Percentiles rank a stretch among this genome's conserved stretches.
Evolutionary conservation across 345 rosid genomes (phyloP).

Genomic region (Hevea brasiliensis): DNA sequence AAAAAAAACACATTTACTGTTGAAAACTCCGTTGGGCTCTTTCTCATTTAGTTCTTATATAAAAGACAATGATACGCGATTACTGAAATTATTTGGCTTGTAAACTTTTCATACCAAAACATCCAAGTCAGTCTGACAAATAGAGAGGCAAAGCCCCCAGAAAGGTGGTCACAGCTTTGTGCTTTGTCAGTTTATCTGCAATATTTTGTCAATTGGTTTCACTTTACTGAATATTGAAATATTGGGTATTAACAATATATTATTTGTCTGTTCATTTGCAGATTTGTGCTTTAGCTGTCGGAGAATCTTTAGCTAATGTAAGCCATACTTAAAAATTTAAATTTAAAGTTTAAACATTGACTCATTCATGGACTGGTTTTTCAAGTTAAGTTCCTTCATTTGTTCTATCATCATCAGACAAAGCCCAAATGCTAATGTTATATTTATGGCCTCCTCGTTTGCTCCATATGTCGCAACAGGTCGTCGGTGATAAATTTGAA

Average conservation of each 20-base stretch:
- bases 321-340: too few relatives aligned
- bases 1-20: background rate
- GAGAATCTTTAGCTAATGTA: conserved; percentile 89
- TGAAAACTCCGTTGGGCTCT: background rate
- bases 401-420: background rate
- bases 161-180: conserved; percentile 2
- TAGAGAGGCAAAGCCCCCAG: background rate
- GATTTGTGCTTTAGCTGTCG: conserved; percentile 82
- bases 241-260: background rate
- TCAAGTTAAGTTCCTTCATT: conserved; percentile 35
- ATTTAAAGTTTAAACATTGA: conserved; percentile 40
- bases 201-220: background rate
- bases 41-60: background rate
- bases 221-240: background rate
- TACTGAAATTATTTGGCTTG: background rate
- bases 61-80: background rate
- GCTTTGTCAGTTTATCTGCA: background rate
- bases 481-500: conserved; percentile 67
- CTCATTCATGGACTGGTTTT: conserved; percentile 37
- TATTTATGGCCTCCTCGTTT: conserved; percentile 20
- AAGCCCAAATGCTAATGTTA: conserved; percentile 24
- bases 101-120: background rate
- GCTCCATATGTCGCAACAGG: conserved; percentile 47
- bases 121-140: background rate
- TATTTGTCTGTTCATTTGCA: conserved; percentile 39